Evolutionary conservation across 73 alveolate species (phyloP), one percentile per base, ranked within the genome.

Genomic region (Blepharisma stoltei): DNA sequence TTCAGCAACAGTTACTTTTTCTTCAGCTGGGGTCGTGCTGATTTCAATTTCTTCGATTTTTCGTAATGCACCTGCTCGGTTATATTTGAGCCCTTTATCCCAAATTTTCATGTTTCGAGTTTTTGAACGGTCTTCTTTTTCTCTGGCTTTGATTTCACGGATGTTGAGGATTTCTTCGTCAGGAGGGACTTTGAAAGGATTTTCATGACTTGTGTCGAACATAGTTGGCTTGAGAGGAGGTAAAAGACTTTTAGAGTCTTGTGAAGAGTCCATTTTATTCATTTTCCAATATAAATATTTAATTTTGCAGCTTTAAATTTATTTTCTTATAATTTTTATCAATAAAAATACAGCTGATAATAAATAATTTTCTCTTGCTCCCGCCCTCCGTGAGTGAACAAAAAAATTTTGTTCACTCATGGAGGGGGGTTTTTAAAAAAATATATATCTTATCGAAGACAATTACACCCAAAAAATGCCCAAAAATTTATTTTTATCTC

Each of bases 151-250:
- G 32, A 44, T 38, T 53, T 69, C 55, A 9, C 27, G 11, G 21
- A 69, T 43, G 43, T 69, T 46, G 14, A 69, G 60, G 43, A 69
- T 69, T 43, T 69, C 55, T 69, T 69, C 79, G 6, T 69, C 79
- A 18, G 79, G 79, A 18, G 79, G 79, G 27, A 69, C 67, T 9
- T 44, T n/a, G 65, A 69, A 69, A 43, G 79, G 79, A 44, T 69
- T 69, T 43, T 46, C 79, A n/a, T 69, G 67, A 5, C 54, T n/a
- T 1, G 60, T 60, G 46, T 60, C 73, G 47, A 60, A 60, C 18
- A 60, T 60, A 14, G 47, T 60, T n/a, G 73, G 23, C 45, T 60
- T 60, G 2, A 60, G 14, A 14, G 73, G 73, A 25, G 73, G 73
- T 4, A 60, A 38, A 1, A 25, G 0, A 60, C 41, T 32, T 32